Evolutionary conservation across 345 rosid genomes (phyloP).

Genomic region (Arabidopsis arenosa): DNA sequence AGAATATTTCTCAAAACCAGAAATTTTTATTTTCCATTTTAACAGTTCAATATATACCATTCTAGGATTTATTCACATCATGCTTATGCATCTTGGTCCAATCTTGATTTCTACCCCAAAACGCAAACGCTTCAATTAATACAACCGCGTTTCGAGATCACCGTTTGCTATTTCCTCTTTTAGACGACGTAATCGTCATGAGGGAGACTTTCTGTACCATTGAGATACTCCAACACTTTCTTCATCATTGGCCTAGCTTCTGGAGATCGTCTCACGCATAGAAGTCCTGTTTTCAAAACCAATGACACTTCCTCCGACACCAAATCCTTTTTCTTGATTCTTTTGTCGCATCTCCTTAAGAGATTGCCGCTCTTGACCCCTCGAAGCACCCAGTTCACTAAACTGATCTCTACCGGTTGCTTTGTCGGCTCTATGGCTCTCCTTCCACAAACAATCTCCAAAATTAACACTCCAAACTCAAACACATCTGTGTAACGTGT

Average conservation of each 20-base stretch:
- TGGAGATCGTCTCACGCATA: constrained; percentile 39
- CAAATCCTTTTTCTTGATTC: constrained; percentile 36
- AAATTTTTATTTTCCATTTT: not conserved
- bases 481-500: constrained; percentile 50
- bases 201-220: constrained; percentile 40
- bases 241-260: constrained; percentile 43
- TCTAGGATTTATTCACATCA: not conserved
- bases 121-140: not conserved
- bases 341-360: constrained; percentile 38
- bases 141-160: not conserved
- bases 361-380: constrained; percentile 42
- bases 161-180: not conserved
- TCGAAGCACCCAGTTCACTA: constrained; percentile 52
- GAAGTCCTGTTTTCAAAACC: constrained; percentile 48
- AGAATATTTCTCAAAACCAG: not conserved
- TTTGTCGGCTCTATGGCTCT: constrained; percentile 47
- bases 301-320: constrained; percentile 44
- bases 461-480: constrained; percentile 53
- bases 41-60: not conserved
- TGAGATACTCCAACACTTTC: constrained; percentile 45
- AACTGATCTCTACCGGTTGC: constrained; percentile 37
- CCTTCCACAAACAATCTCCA: constrained; percentile 58
- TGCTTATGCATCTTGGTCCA: not conserved
- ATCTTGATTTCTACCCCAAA: not conserved
- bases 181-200: constrained; percentile 29